Base-by-base conservation (phyloP, 2,329 filamentous ascomycete genomes). In the Aspergillus fumigatiaffinis region DNA sequence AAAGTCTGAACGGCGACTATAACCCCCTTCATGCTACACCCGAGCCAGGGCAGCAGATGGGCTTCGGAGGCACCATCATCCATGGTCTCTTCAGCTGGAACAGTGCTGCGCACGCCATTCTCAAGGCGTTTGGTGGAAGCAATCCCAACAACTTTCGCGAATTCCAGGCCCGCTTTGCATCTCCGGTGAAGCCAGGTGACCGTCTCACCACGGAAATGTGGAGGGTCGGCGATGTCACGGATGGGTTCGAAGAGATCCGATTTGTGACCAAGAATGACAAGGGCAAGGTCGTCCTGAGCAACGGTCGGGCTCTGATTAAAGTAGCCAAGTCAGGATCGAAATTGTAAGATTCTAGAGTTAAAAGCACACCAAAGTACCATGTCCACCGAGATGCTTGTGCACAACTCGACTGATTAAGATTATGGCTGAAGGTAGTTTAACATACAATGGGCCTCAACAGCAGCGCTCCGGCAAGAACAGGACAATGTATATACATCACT, bases 1-100 rank as follows among this genome's bases (percentile, higher is more conserved):
- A 71, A 61, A 84, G 91, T 61, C 83, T 96, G 52, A 96, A 96
- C 67, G 92, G 92, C 63, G 92, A 96, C 78, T 96, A 96, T 77
- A 96, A 96, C 79, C 92, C 92, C 28, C 86, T 96, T 38, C 92
- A 96, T 72, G 91, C 91, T 6, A 90, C 89, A 20, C 91, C 91
- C 12, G 90, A 91, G 76, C 90, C 91, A 0, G 91, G 91, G 59
- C 77, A 84, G 75, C 88, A 91, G 78, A 96, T 96, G 90, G 92
- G 92, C 59, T 96, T 96, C 66, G 90, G 91, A 28, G 92, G 92
- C 35, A 81, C 86, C 65, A 96, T 96, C 74, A 89, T 96, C 73
- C 92, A 96, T 77, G 92, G 92, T 21, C 80, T 96, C 49, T 96
- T 87, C 78, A 90, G 86, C 66, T 96, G 90, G 87, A 96, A 96